A percentile compares a stretch with the other conserved stretches of the same genome.
Evolutionary conservation across 805 yeast genomes (phyloP).

Genomic region (Torulaspora gathmanii): DNA sequence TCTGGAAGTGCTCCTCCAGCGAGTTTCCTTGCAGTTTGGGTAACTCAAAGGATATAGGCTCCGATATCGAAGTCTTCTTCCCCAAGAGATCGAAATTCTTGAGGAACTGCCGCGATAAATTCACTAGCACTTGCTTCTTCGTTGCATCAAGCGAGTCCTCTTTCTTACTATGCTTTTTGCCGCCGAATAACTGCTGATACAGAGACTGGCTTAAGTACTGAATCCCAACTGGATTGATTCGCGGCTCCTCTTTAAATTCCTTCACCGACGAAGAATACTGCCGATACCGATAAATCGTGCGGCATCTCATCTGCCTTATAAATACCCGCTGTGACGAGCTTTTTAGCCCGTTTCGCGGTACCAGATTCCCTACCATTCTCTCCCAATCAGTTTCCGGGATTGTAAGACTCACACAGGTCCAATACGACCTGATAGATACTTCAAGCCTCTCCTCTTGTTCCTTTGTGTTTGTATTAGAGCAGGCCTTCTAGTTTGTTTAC

Average conservation of each 20-base stretch:
- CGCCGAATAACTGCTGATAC: slow-evolving; percentile 53
- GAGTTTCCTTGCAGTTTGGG: slow-evolving; percentile 71
- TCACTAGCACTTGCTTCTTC: slow-evolving; percentile 37
- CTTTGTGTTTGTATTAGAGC: background rate
- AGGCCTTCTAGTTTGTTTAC: background rate
- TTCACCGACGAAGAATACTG: slow-evolving; percentile 3
- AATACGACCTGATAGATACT: background rate
- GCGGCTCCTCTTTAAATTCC: slow-evolving; percentile 40
- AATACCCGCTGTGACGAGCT: background rate
- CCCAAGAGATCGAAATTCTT: slow-evolving; percentile 63
- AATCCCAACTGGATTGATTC: slow-evolving; percentile 73
- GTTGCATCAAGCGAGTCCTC: slow-evolving; percentile 17
- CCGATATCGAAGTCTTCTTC: slow-evolving; percentile 57
- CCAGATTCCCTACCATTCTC: background rate
- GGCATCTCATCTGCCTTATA: background rate
- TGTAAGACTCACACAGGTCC: background rate
- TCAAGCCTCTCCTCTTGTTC: background rate
- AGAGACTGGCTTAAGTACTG: slow-evolving; percentile 63
- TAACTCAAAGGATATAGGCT: slow-evolving; percentile 55
- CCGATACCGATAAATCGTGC: slow-evolving; percentile 12
- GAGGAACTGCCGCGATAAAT: slow-evolving; percentile 58
- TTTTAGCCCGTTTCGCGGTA: background rate
- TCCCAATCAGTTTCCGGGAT: too few relatives aligned
- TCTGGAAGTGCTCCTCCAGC: slow-evolving; percentile 80
- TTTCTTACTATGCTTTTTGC: slow-evolving; percentile 28